phyloP scores from a whole-genome alignment of 1,284 basidiomycete species.

The Cutaneotrichosporon curvatum region DNA sequence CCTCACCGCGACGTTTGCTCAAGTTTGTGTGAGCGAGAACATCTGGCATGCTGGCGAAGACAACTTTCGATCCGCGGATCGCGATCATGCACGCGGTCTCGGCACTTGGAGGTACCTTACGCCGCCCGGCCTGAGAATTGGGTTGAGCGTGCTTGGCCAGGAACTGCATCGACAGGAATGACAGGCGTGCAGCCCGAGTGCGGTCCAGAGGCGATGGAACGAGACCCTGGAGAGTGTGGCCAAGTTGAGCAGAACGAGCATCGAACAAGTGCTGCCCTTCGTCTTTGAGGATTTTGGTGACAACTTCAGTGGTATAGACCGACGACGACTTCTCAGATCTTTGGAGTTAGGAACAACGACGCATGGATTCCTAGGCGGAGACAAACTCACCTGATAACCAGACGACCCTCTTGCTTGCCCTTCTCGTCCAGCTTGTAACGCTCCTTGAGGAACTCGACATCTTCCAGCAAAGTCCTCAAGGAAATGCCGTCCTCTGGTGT shows the following conservation, averaged over 20 bases:
- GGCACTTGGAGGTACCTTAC: slow-evolving; percentile 25
- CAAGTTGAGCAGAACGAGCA: slow-evolving; percentile 83
- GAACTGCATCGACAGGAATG: slow-evolving; percentile 89
- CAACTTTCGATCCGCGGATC: slow-evolving; percentile 70
- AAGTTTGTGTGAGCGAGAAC: slow-evolving; percentile 84
- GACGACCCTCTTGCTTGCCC: slow-evolving; percentile 83
- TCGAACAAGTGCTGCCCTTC: slow-evolving; percentile 88
- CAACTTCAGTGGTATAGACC: slow-evolving; percentile 85
- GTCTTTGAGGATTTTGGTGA: slow-evolving; percentile 90
- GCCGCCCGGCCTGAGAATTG: slow-evolving; percentile 27
- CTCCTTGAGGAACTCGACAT: slow-evolving; percentile 82
- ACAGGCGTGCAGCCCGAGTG: slow-evolving; percentile 81
- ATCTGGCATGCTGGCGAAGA: slow-evolving; percentile 75
- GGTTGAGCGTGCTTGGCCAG: slow-evolving; percentile 69
- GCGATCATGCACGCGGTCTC: slow-evolving; percentile 79
- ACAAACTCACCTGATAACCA: slow-evolving; percentile 71
- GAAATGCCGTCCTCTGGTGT: slow-evolving; percentile 86
- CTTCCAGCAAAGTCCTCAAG: slow-evolving; percentile 70
- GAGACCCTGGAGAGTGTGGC: slow-evolving; percentile 95
- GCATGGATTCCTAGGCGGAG: neutral
- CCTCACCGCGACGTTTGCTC: slow-evolving; percentile 75
- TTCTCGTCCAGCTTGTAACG: slow-evolving; percentile 79
- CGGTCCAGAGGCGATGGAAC: slow-evolving; percentile 91
- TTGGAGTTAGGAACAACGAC: slow-evolving; percentile 2
- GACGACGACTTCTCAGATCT: slow-evolving; percentile 81